Evolutionary conservation across 1,284 basidiomycete species (phyloP), one percentile per base, ranked within the genome.

Genomic region (Thecaphora thlaspeos): DNA sequence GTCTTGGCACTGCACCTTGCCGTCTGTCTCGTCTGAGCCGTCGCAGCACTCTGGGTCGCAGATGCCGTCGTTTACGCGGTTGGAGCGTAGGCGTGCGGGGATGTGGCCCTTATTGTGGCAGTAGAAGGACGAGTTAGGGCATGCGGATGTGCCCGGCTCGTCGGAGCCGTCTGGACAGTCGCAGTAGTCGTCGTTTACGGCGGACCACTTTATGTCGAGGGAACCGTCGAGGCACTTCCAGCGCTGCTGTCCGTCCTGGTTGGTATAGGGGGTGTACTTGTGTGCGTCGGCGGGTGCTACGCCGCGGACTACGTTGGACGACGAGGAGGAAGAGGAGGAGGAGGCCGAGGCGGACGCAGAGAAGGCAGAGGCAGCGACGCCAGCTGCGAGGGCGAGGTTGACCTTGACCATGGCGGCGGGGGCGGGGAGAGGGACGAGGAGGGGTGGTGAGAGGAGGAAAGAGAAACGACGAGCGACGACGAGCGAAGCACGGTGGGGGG

Each of bases 41-140:
- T 99, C 94, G 77, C 94, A 98, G 77, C 95, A 99, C 74, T 92
- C 87, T 2, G 85, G 83, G 73, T 98, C 91, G 93, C 94, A 98
- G 34, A 97, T 82, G 2, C 94, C 94, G 75, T 99, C 94, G 55
- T 87, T 87, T n/a, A 99, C 92, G 57, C 90, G 83, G 22, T 89
- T 88, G 51, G 87, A 86, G 14, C 86, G 84, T 51, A 99, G 88
- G 44, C 77, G 83, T 2, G 85, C 81, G 1, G 92, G 90, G 68
- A 93, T 84, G 78, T 97, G 91, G 0, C 93, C 94, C 46, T 84
- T 82, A 77, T 98, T 98, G 73, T 79, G 80, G 78, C 94, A 99
- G 80, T 90, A 90, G 82, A 96, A 97, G 37, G 78, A 81, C 22
- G 68, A 57, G 46, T 87, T 84, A 11, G 85, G 83, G 77, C 92